A percentile compares a stretch with the other conserved stretches of the same genome.
These are phyloP conservation scores for Cordyceps fumosorosea DNA, from an alignment of 2,329 filamentous ascomycete genomes.

Conservation along the genomic window DNA sequence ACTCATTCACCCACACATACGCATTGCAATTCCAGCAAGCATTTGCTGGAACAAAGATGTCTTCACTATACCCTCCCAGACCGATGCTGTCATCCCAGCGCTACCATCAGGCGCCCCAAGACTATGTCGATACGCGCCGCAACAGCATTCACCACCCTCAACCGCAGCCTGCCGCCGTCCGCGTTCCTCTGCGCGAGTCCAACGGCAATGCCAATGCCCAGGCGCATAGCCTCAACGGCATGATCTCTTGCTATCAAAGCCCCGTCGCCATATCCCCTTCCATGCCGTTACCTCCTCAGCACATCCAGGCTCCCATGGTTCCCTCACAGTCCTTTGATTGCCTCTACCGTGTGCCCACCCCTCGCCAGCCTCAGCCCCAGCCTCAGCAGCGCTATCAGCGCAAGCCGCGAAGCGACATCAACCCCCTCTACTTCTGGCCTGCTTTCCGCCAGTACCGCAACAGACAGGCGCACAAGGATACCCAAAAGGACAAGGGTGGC, in stretches of 20 bases:
- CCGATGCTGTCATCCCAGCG: constrained; percentile 46
- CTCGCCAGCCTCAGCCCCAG: constrained; percentile 28
- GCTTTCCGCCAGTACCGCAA: constrained; percentile 61
- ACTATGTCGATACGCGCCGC: constrained; percentile 41
- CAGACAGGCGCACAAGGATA: constrained; percentile 57
- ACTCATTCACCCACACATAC: constrained; percentile 14
- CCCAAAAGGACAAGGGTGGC: constrained; percentile 54
- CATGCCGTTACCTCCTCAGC: constrained; percentile 23
- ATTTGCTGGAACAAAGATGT: constrained; percentile 21
- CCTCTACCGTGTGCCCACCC: constrained; percentile 31
- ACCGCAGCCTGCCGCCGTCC: constrained; percentile 18
- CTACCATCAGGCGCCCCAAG: constrained; percentile 40
- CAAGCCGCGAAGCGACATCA: constrained; percentile 34
- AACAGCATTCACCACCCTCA: constrained; percentile 25
- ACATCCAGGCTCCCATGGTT: constrained; percentile 45
- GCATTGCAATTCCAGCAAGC: constrained; percentile 13
- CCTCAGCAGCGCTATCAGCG: constrained; percentile 28
- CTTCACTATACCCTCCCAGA: constrained; percentile 35
- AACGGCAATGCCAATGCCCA: constrained; percentile 42
- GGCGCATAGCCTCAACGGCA: constrained; percentile 32
- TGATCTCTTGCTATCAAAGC: constrained; percentile 39
- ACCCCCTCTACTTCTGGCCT: constrained; percentile 55
- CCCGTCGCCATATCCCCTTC: constrained; percentile 36
- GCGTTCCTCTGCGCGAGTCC: constrained; percentile 45
- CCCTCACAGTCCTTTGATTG: constrained; percentile 42